Evolutionary conservation across 1,139 yeast genomes (phyloP), one percentile per base, ranked within the genome.

Genomic region (Yamadazyma diddensiae): DNA sequence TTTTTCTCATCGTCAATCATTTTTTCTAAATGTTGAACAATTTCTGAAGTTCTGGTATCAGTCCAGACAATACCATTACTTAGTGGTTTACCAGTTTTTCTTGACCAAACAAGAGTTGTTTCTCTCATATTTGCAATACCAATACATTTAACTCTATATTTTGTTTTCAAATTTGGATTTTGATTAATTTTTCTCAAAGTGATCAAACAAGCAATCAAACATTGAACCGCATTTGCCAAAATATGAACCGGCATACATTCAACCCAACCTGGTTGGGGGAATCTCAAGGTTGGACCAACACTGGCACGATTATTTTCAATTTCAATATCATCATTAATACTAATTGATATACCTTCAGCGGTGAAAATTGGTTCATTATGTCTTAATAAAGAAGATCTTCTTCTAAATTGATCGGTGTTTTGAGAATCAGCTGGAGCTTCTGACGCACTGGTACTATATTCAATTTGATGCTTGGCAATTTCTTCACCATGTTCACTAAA

Each of bases 41-140:
- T 73, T 24, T 72, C 80, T 7, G 84, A 62, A 21, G 95, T 90
- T 54, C 97, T 76, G 25, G 95, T 84, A 61, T 90, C 97, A 40
- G 94, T 85, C 97, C 97, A 90, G 30, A 92, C 95, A 55, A 90
- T 86, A 55, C 97, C 97, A 52, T 84, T 81, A 54, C 82, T 73
- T 36, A 86, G 71, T 2, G 97, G 94, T 47, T 73, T 69, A 29
- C 97, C 97, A 2, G 97, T 87, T 37, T 70, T 70, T 47, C 79
- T 73, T 36, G 87, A 82, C 97, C 97, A 90, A 33, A 90, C 82
- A 37, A 90, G 76, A 20, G 96, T 83, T 28, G 97, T 88, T 62
- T 90, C 97, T 56, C 97, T 78, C 92, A 90, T 94, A 62, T 88
- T 90, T 39, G 97, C 94, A 49, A 90, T 77, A 28, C 97, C 96